Base-by-base conservation (phyloP, 2,329 filamentous ascomycete species). In the Monosporascus cannonballus region DNA sequence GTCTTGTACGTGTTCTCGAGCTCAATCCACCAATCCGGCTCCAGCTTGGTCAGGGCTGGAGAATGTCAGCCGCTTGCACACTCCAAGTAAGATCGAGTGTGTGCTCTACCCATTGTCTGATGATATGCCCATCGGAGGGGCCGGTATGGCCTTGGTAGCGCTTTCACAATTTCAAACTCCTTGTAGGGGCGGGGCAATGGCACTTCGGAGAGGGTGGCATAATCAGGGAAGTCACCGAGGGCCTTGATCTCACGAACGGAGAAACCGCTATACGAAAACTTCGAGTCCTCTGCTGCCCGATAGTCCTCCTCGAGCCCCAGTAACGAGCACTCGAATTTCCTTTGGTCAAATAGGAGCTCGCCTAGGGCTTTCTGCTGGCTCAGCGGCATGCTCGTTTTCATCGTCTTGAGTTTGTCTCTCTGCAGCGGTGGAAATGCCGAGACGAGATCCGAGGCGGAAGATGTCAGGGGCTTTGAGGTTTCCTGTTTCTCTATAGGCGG, bases 21-120 rank as follows among this genome's bases (percentile, higher is more conserved):
- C 69, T 96, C 90, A n/a, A 96, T 74, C 90, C 90, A 96, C 81
- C 86, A 96, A 65, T 95, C 85, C 0, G 84, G 73, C 56, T 96
- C 88, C 68, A 94, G 73, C 60, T 90, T 95, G 44, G 80, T 85
- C 8, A 93, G 73, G 2, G 89, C 89, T 94, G 54, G 3, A 25
- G 15, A 8, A 11, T 0, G 20, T 47, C 7, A 18, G 59, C 11
- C 30, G 11, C 30, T 5, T 34, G 11, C 4, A 34, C 30, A 14
- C 4, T 34, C 30, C 30, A 34, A 22, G 7, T 5, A n/a, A 36
- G 36, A 6, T 18, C 20, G 4, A n/a, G 4, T 4, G 18, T 4
- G 17, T 36, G 11, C 76, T 85, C 61, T 79, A 93, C 89, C 89
- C 90, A 96, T 95, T 0, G 90, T 95, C 65, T 96, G 90, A 65